Evolutionary conservation across 768 basidiomycete species (phyloP), one percentile per base, ranked within the genome.

Genomic region (Lactarius hengduanensis): DNA sequence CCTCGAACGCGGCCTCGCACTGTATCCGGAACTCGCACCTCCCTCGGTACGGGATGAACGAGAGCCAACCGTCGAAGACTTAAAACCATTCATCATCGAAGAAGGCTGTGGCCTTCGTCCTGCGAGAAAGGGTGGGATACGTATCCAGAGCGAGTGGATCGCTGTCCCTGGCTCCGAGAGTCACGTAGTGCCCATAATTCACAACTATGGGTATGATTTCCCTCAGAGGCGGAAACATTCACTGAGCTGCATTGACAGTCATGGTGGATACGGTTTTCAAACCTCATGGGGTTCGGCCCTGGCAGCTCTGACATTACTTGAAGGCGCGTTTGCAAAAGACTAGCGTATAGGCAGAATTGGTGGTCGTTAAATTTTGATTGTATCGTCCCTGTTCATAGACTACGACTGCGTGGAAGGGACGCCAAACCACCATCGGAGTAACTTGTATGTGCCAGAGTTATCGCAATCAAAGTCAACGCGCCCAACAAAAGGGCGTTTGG

Each of bases 201-300:
- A 85, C 70, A 88, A 90, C 72, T 88, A 90, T 69, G 88, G 88
- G 84, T 86, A 72, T 72, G 82, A 75, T 6, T 22, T 26, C 28
- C 61, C 18, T 20, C 40, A 3, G 26, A 32, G 11, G 4, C 8
- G 20, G 36, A 15, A 8, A 20, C 45, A 36, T 11, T 36, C 16
- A 10, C 53, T 32, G 34, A 58, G 43, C 18, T 50, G 13, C 2
- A 41, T 34, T 13, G 28, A n/a, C 57, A 86, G 86, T 54, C 88
- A 90, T 72, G 81, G 81, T 8, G 87, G 89, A 10, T 83, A 80
- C 67, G 88, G 87, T 1, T 90, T 82, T 68, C 83, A 86, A 65
- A 80, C 84, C 3, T 87, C 86, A 0, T 89, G 86, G 87, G 87
- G 86, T 1, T 85, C 82, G 3, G 88, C 88, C 9, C 77, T 76